Base-by-base conservation (phyloP, 257 asterid species). In the Solanum rostratum region DNA sequence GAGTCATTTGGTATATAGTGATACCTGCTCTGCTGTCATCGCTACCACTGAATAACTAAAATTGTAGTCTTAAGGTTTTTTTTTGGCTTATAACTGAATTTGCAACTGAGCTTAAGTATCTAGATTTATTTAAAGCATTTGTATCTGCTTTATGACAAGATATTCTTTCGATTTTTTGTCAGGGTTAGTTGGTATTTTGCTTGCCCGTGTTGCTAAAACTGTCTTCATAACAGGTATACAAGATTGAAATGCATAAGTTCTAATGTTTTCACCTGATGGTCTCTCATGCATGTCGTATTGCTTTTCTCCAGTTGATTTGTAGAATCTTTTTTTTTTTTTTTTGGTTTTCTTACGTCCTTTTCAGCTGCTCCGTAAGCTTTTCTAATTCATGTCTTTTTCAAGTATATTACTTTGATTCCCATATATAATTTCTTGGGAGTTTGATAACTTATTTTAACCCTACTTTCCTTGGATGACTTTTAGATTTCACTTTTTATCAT, bases 171-270 rank as follows among this genome's bases (percentile, higher is more conserved):
- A 83, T 90, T 87, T 82, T 84, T 81, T 88, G 7, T 82, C 92
- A 96, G 98, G 99, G 74, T 88, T 95, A 89, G 97, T 92, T 41
- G 97, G 99, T 84, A 91, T 96, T 90, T 84, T 96, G 86, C 98
- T 96, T 89, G 98, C 98, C 24, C 92, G 90, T 80, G 95, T 85
- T 88, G 98, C 98, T 71, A 93, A 91, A 88, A 89, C 97, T 22
- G 96, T 96, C 85, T 96, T 91, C 92, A 83, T 95, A 88, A 96
- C 99, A 82, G 99, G 99, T 95, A 83, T 29, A 12, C 50, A 66
- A 33, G 27, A 78, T 50, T 78, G 16, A 29, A 78, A 50, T 50
- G 65, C 29, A 5, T 3, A 50, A 29, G 82, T 78, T 18, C 65
- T 50, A 27, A 7, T 7, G 2, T 76, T 49, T 78, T 50, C 82